Percentiles rank a stretch among this genome's conserved stretches.
phyloP scores from a whole-genome alignment of 2,329 filamentous ascomycete genomes.

The Juglanconis sp. region DNA sequence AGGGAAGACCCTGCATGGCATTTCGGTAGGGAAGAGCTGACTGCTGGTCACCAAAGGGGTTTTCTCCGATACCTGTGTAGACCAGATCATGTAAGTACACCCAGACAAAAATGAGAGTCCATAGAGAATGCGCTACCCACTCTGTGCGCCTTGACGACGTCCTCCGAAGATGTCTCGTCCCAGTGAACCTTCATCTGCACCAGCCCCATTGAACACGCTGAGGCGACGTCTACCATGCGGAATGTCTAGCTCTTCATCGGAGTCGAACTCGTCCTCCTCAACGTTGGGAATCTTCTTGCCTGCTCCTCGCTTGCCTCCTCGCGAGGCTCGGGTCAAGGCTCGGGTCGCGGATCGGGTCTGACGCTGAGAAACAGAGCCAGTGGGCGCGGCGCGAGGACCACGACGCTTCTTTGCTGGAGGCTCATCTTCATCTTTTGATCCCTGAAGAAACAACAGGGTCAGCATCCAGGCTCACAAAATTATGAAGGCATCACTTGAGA shows the following conservation, averaged over 20 bases:
- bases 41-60: neutral
- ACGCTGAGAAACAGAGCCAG: conserved; percentile 12
- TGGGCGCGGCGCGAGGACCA: conserved; percentile 18
- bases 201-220: neutral
- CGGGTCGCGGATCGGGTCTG: conserved; percentile 16
- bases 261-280: conserved; percentile 1
- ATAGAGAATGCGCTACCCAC: neutral
- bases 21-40: neutral
- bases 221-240: neutral
- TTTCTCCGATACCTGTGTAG: neutral
- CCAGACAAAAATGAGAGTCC: too few species aligned
- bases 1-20: conserved; percentile 15
- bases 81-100: neutral
- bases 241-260: conserved; percentile 8
- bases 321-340: neutral
- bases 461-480: neutral
- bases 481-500: neutral
- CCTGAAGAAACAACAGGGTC: neutral
- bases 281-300: conserved; percentile 3
- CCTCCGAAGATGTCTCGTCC: conserved; percentile 8
- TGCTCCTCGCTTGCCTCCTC: neutral
- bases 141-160: neutral
- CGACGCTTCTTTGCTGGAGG: conserved; percentile 30
- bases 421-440: conserved; percentile 18
- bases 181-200: neutral